Evolutionary conservation across 1,284 basidiomycete genomes (phyloP).

Genomic region (Ganoderma sinense): DNA sequence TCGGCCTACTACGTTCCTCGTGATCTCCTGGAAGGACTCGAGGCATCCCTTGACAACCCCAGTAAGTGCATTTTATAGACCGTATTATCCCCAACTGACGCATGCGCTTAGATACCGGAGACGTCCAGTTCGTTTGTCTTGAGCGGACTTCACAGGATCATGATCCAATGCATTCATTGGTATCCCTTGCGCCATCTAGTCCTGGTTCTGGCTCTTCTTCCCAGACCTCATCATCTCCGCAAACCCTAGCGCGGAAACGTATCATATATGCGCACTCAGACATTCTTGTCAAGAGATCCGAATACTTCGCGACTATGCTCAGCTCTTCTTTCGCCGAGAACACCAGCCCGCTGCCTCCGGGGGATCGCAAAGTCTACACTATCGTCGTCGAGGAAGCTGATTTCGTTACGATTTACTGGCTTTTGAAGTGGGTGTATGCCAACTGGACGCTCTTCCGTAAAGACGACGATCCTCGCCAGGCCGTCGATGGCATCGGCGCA

Average conservation of each 20-base stretch:
- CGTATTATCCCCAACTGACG: conserved; percentile 17
- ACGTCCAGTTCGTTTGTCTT: conserved; percentile 74
- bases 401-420: conserved; percentile 85
- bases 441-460: conserved; percentile 76
- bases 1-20: conserved; percentile 70
- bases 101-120: conserved; percentile 50
- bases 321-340: conserved; percentile 76
- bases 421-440: conserved; percentile 83
- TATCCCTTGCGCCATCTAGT: conserved; percentile 37
- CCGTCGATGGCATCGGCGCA: conserved; percentile 66
- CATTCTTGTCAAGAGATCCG: conserved; percentile 74
- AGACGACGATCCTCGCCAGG: conserved; percentile 68
- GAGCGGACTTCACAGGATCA: conserved; percentile 56
- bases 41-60: conserved; percentile 68
- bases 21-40: conserved; percentile 67
- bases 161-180: conserved; percentile 35
- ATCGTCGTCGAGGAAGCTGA: conserved; percentile 84
- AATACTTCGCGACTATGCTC: conserved; percentile 86
- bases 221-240: conserved; percentile 49
- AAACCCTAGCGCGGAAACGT: conserved; percentile 65
- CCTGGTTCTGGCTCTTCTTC: conserved; percentile 48
- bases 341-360: conserved; percentile 41
- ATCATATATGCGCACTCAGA: conserved; percentile 85
- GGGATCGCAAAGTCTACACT: conserved; percentile 67
- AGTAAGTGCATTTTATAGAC: conserved; percentile 49